Base-by-base conservation (phyloP, 169 alveolate genomes). In the Plasmodium vivax region DNA sequence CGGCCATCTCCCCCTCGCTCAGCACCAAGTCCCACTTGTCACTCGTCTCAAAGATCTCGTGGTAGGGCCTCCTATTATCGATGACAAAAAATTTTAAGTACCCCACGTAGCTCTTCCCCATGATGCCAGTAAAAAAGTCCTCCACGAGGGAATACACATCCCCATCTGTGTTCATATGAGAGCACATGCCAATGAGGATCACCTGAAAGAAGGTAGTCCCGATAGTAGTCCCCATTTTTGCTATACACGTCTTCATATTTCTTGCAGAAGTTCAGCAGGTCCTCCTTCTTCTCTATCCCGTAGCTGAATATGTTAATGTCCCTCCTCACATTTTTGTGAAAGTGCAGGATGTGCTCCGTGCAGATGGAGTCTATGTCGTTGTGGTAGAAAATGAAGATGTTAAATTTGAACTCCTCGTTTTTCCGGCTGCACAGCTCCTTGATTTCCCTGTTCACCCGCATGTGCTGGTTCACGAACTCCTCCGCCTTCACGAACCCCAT, bases 401-500 rank as follows among this genome's bases (percentile, higher is more conserved):
- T 85, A 32, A 75, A 85, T 36, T 85, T 85, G 41, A 85, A 85
- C 19, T 85, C 93, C 62, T 85, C 93, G 54, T 85, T 85, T n/a
- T 85, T 85, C n/a, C 93, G 38, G 32, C 43, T 51, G 0, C 79
- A 85, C 58, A 85, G 19, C 36, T 85, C 84, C 43, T 85, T 85
- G 38, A 85, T 85, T 68, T 85, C 93, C 54, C 41, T 73, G 45
- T 85, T 85, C n/a, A 85, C 85, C 32, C 93, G 34, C 93, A 85
- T 85, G 62, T 85, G 75, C n/a, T 85, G 93, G 68, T 85, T 85
- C 0, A 85, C 16, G n/a, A 85, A 85, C 8, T 85, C 93, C 23
- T 85, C 93, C 2, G 93, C 93, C 56, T 85, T 85, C 34, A 85
- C 72, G 71, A 85, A 85, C 36, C 93, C 93, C 93, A 85, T 85